A percentile compares a stretch with the other conserved stretches of the same genome.
phyloP scores from a whole-genome alignment of 306 rosid genomes.

The Sophora flavescens region DNA sequence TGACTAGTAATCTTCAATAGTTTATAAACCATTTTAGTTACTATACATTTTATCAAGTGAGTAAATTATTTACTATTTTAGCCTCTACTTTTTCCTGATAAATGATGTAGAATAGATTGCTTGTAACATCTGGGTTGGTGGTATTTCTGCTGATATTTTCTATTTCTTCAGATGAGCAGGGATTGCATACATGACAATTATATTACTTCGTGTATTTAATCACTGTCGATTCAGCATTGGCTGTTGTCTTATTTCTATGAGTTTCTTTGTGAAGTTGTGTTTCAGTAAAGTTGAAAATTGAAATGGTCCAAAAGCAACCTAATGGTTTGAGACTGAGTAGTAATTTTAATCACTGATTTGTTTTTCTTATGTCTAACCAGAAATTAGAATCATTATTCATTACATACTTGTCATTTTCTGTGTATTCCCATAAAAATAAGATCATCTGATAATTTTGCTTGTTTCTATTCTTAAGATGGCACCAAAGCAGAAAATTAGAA shows the following conservation, averaged over 20 bases:
- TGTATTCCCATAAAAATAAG: not conserved
- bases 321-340: not conserved
- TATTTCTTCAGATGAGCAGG: slow-evolving; percentile 21
- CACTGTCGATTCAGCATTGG: not conserved
- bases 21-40: slow-evolving; percentile 11
- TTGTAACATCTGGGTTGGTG: not conserved
- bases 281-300: not conserved
- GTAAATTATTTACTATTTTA: not conserved
- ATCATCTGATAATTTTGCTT: slow-evolving; percentile 28
- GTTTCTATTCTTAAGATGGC: slow-evolving; percentile 59
- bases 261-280: slow-evolving; percentile 3
- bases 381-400: not conserved
- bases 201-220: not conserved
- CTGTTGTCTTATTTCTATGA: slow-evolving; percentile 14
- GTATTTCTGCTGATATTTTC: no score
- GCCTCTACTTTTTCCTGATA: not conserved
- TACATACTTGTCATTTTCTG: not conserved
- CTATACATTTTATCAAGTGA: not conserved
- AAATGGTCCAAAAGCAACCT: slow-evolving; percentile 21
- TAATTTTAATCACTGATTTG: slow-evolving; percentile 27
- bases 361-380: not conserved
- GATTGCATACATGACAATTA: not conserved
- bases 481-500: slow-evolving; percentile 96
- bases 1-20: not conserved
- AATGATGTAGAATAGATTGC: not conserved